Base-by-base conservation (phyloP, 2,329 filamentous ascomycete genomes). In the Septoria petroselini region DNA sequence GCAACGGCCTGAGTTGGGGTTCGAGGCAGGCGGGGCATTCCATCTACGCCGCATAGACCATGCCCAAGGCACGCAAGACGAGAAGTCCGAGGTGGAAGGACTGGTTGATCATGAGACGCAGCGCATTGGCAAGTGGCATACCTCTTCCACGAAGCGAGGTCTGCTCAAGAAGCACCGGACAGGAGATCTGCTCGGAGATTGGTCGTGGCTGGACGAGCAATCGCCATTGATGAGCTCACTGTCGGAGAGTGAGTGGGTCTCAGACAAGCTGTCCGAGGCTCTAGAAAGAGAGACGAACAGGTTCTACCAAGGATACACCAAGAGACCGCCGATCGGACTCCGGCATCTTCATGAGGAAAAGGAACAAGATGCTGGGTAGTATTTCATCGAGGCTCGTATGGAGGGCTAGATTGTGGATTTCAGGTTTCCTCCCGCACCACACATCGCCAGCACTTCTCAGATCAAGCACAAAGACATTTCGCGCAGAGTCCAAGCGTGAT, bases 171-270 rank as follows among this genome's bases (percentile, higher is more conserved):
- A 48, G 43, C 62, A 34, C 8, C 54, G 46, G 9, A 57, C 54
- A 1, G 52, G 52, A 8, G 62, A 62, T 39, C 41, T 58, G 2
- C 47, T 57, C 3, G 54, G 65, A 8, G 68, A 75, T 54, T 89
- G 86, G 85, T 87, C 83, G 27, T 91, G 86, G 86, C 76, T 90
- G 1, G 85, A 83, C 0, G 76, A 80, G 39, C 71, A 79, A 11
- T 86, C 82, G 57, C 86, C 86, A 3, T 72, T 90, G 9, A 84
- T 88, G 80, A 80, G 83, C 2, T 76, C 76, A 40, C 78, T 82
- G 61, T 79, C 80, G 48, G 86, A 90, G 69, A 77, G 81, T 11
- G 80, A 88, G 63, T 90, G 86, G 86, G 80, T 90, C 29, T 66
- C 89, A 33, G 82, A 88, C 52, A 75, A 79, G 52, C 66, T 90